Evolutionary conservation across 2,329 filamentous ascomycete species (phyloP).

Genomic region (Akanthomyces lecanii): DNA sequence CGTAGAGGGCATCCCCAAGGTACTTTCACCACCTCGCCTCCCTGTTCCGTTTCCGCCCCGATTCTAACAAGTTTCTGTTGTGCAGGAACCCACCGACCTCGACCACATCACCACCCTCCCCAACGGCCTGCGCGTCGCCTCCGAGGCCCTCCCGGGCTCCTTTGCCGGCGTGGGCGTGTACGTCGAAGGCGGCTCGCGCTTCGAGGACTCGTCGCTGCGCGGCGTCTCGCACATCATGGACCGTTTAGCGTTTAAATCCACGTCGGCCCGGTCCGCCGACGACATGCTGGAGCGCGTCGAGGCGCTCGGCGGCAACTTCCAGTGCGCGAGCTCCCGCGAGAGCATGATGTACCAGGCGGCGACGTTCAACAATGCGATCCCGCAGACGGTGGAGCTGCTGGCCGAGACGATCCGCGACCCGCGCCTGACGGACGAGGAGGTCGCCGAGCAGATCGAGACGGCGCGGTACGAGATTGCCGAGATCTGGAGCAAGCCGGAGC

Average conservation of each 20-base stretch:
- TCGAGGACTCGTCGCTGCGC: slow-evolving; percentile 78
- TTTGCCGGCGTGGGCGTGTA: slow-evolving; percentile 96
- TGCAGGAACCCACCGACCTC: slow-evolving; percentile 72
- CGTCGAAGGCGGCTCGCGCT: slow-evolving; percentile 90
- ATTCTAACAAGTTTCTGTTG: not conserved
- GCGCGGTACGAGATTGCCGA: slow-evolving; percentile 94
- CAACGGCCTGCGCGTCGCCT: slow-evolving; percentile 92
- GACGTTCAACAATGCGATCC: slow-evolving; percentile 91
- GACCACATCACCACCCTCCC: slow-evolving; percentile 82
- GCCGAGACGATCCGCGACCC: slow-evolving; percentile 93
- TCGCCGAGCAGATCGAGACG: slow-evolving; percentile 80
- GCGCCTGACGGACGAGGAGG: slow-evolving; percentile 78
- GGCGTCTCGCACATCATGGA: slow-evolving; percentile 97
- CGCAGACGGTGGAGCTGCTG: slow-evolving; percentile 74
- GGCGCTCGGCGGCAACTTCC: slow-evolving; percentile 87
- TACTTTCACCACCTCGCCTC: slow-evolving; percentile 18
- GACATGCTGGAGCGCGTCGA: slow-evolving; percentile 86
- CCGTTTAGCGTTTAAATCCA: slow-evolving; percentile 89
- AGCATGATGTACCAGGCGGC: slow-evolving; percentile 98
- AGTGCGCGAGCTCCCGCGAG: slow-evolving; percentile 92
- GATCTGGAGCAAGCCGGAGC: slow-evolving; percentile 95
- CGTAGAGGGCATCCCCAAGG: slow-evolving; percentile 35
- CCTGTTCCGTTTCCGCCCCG: not conserved
- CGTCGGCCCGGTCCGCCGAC: slow-evolving; percentile 66
- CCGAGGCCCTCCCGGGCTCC: slow-evolving; percentile 87